Evolutionary conservation across 2,329 filamentous ascomycete genomes (phyloP).

Genomic region (Fusarium brevicatenulatum): DNA sequence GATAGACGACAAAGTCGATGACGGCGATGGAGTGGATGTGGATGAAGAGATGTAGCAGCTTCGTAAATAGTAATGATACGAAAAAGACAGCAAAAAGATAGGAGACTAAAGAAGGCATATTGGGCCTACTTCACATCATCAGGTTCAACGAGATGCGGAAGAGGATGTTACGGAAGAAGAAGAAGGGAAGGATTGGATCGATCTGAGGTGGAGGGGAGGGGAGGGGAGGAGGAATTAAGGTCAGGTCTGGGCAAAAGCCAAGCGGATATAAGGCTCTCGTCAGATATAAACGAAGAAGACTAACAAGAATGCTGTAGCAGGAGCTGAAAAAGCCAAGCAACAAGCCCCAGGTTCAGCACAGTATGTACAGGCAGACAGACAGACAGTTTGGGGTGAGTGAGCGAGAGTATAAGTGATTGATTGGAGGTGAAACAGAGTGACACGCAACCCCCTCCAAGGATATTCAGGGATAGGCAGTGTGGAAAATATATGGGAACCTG

Average conservation of each 20-base stretch:
- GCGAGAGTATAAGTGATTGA: conserved; percentile 12
- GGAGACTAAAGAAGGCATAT: conserved; percentile 39
- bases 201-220: conserved; percentile 8
- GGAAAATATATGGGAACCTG: not conserved
- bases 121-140: conserved; percentile 37
- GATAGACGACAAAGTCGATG: conserved; percentile 43
- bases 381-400: not conserved
- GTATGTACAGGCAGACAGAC: not conserved
- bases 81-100: conserved; percentile 45
- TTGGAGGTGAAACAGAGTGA: conserved; percentile 34
- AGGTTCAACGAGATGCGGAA: conserved; percentile 1
- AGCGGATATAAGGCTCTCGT: conserved; percentile 33
- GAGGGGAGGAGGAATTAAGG: conserved; percentile 14
- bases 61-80: conserved; percentile 43
- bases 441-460: conserved; percentile 31
- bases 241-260: conserved; percentile 37
- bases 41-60: conserved; percentile 43
- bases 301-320: not conserved
- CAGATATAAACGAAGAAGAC: conserved; percentile 9
- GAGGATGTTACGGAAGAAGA: not conserved
- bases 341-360: conserved; percentile 15
- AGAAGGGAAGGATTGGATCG: not conserved
- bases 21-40: conserved; percentile 40
- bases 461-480: not conserved
- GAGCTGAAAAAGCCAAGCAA: conserved; percentile 13